Base-by-base conservation (phyloP, 2,329 filamentous ascomycete species). In the Apiospora marii region DNA sequence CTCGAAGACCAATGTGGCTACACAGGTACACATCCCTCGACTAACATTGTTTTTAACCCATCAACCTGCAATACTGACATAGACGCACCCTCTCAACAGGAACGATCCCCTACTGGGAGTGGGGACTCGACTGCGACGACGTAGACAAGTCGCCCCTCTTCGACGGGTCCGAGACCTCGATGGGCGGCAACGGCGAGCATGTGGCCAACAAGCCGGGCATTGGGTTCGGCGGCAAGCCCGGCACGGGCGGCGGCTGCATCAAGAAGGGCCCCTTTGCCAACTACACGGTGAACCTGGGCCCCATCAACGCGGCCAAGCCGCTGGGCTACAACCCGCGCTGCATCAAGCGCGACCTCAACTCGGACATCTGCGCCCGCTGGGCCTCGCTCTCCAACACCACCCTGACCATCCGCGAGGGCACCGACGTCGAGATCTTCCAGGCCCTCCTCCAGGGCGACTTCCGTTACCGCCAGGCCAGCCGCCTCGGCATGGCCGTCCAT, bases 241-340 rank as follows among this genome's bases (percentile, higher is more conserved):
- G 86, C 14, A 80, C 82, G 0, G 89, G 89, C 19, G 88, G 89
- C 51, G 89, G 89, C 1, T 90, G 88, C 77, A 81, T 90, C 0
- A 79, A 78, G 8, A 80, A 77, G 1, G 87, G 87, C 0, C 87
- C 87, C 0, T 83, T 89, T 24, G 76, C 77, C 37, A 82, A 83
- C 76, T 82, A 83, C 75, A 81, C 78, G 0, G 80, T 84, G 24
- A 83, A 82, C 74, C 77, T 85, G 61, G 84, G 84, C 0, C 82
- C 83, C 8, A 79, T 51, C 46, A 10, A 14, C 13, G 16, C 37
- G n/a, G 41, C 44, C 6, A 27, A 81, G 68, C 75, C 81, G 4
- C 77, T 83, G 16, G 78, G 76, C 46, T 82, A 83, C 71, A 84
- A 85, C 73, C 84, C 84, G 27, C 81, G 84, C 34, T 84, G 84